phyloP scores from a whole-genome alignment of 495 filamentous ascomycete species.

The Penicillium mononematosum region DNA sequence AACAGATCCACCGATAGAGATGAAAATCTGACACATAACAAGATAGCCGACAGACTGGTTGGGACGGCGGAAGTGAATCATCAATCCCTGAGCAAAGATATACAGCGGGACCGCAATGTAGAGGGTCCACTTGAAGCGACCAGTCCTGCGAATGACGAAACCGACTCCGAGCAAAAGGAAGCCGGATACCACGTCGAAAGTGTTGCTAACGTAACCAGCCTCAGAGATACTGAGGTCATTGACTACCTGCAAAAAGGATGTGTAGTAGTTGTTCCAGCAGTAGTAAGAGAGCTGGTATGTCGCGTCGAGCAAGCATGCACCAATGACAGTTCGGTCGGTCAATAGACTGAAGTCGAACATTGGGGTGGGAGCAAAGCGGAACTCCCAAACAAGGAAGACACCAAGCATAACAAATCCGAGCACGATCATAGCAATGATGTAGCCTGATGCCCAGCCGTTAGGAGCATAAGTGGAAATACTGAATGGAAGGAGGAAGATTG shows the following conservation, averaged over 20 bases:
- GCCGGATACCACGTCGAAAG: conserved; percentile 50
- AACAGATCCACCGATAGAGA: conserved; percentile 58
- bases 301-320: conserved; percentile 54
- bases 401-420: conserved; percentile 53
- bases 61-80: conserved; percentile 64
- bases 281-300: conserved; percentile 55
- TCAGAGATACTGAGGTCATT: conserved; percentile 55
- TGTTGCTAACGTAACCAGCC: conserved; percentile 51
- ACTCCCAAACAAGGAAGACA: conserved; percentile 56
- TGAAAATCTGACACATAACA: conserved; percentile 71
- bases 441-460: conserved; percentile 45
- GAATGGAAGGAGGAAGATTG: conserved; percentile 60
- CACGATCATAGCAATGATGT: conserved; percentile 55
- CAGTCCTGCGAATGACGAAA: conserved; percentile 49
- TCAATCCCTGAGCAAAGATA: conserved; percentile 54
- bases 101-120: conserved; percentile 58
- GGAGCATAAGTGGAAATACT: conserved; percentile 43
- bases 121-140: conserved; percentile 52
- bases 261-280: conserved; percentile 59
- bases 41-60: conserved; percentile 58
- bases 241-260: conserved; percentile 73
- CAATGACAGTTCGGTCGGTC: conserved; percentile 59
- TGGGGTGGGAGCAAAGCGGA: conserved; percentile 45
- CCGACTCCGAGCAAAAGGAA: conserved; percentile 47
- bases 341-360: conserved; percentile 57